Conservation (phyloP, 305 asterid genomes). For the Fraxinus ornus region DNA sequence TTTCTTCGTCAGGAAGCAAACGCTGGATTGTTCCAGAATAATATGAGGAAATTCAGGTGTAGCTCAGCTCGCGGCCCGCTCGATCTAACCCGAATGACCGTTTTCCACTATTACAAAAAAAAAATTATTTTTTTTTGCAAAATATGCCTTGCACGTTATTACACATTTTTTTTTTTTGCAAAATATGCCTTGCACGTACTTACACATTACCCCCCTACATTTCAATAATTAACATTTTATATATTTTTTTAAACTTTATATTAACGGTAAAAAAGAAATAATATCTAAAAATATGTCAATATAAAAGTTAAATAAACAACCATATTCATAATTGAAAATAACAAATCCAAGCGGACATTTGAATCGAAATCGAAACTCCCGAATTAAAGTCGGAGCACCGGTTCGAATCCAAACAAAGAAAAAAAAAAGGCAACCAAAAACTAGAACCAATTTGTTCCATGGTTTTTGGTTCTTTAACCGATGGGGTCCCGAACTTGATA, state of each 20-base stretch:
- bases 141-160: too few species aligned
- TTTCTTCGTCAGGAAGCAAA: slow-evolving; percentile 2
- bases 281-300: too few species aligned
- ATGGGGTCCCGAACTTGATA: neutral
- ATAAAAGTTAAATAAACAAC: neutral
- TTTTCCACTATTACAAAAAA: neutral
- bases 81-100: neutral
- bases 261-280: too few species aligned
- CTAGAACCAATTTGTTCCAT: neutral
- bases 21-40: neutral
- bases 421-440: neutral
- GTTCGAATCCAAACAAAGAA: neutral
- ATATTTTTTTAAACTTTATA: too few species aligned
- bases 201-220: neutral
- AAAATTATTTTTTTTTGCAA: too few species aligned
- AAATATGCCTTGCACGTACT: too few species aligned
- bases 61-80: neutral
- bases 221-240: neutral
- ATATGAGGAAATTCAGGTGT: neutral
- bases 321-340: neutral
- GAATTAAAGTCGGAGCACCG: neutral
- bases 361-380: neutral
- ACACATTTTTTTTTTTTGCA: too few species aligned
- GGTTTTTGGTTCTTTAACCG: neutral
- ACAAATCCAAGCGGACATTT: neutral